phyloP scores from a whole-genome alignment of 768 basidiomycete genomes.

The Panaeolus papilionaceus region DNA sequence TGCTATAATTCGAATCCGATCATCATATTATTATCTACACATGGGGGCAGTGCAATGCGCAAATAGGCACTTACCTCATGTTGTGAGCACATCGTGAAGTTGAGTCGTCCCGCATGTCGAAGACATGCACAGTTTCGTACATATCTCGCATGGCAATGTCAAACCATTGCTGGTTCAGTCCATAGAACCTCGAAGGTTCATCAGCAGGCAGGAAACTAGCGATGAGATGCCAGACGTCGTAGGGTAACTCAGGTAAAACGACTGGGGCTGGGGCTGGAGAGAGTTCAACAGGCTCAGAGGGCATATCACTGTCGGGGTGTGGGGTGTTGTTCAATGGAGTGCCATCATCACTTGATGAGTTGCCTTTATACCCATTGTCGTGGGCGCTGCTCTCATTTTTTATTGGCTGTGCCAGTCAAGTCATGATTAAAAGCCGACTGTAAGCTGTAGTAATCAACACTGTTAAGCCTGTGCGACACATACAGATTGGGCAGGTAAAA shows the following conservation, averaged over 20 bases:
- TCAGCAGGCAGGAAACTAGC: conserved; percentile 1
- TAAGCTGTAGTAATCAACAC: background rate
- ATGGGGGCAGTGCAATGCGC: background rate
- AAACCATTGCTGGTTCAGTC: background rate
- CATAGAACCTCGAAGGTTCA: background rate
- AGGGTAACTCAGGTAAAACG: background rate
- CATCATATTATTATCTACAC: background rate
- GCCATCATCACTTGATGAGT: background rate
- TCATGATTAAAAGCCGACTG: background rate
- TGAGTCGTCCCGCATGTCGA: background rate
- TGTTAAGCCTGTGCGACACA: background rate
- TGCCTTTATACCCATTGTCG: background rate
- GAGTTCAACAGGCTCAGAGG: background rate
- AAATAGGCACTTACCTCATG: background rate
- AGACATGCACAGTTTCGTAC: background rate
- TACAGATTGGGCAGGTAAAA: background rate
- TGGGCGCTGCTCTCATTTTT: background rate
- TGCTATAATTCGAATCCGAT: background rate
- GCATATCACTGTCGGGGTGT: background rate
- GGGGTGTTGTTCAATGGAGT: background rate
- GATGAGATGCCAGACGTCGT: conserved; percentile 14
- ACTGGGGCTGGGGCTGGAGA: background rate
- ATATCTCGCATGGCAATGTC: conserved; percentile 1
- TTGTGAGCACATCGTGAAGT: conserved; percentile 3
- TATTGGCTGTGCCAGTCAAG: background rate